Evolutionary conservation across 1,139 yeast species (phyloP), one percentile per base, ranked within the genome.

Genomic region (Pichia sp.): DNA sequence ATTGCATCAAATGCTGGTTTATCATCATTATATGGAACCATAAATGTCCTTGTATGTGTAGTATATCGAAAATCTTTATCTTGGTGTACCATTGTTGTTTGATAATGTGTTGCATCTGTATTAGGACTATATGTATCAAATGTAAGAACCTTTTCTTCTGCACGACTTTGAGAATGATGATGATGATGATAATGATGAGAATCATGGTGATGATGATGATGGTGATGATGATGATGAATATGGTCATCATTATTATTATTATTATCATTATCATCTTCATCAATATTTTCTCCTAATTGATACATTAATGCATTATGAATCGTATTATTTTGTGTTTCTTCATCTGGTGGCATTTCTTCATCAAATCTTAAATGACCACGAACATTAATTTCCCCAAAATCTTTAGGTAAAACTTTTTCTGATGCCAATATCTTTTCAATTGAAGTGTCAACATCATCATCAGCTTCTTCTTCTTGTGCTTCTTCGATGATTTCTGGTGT

Each of bases 21-120:
- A 54, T 79, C 81, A 41, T 74, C 74, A 60, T 80, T 81, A 55
- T 72, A 80, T 2, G 87, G 88, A 30, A 81, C 73, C 48, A 83
- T 66, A 53, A 78, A 76, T 4, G 88, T 80, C 55, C 86, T 74
- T 49, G 82, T 79, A 50, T 77, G 74, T 40, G 86, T 67, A 45
- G 77, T 67, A 56, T 73, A 81, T 46, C 66, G 67, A 64, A 77
- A 83, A 33, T 73, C 76, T 11, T 74, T 73, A 57, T 81, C 86
- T 56, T 77, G 79, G 28, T 75, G 73, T 52, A 79, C 51, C 26
- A 58, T 50, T 4, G 61, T 60, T 39, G 58, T 57, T 40, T 61
- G 60, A 26, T 55, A 52, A 18, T 56, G 55, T 2, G 48, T 36
- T 1, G 47, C 46, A 33, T 59, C 60, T 5, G 51, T 40, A 34